Evolutionary conservation across 1,139 yeast genomes (phyloP).

Genomic region (Kodamaea alishanica): DNA sequence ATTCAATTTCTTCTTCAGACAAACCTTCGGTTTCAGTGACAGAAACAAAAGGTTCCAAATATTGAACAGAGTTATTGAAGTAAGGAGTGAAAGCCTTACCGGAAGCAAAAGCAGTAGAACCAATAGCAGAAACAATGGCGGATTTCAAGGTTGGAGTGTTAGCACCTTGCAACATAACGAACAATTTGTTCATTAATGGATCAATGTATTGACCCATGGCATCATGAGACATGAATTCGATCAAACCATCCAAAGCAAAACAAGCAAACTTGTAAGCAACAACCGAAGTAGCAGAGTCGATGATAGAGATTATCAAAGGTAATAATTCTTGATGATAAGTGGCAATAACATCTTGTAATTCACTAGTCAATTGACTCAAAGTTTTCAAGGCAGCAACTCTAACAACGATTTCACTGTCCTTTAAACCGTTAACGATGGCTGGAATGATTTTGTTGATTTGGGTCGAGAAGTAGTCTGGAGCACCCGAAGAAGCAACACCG

Average conservation of each 20-base stretch:
- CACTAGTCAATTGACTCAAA: conserved; percentile 72
- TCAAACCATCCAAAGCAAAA: conserved; percentile 82
- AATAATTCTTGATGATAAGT: conserved; percentile 76
- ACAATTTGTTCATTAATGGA: conserved; percentile 85
- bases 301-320: conserved; percentile 82
- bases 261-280: conserved; percentile 90
- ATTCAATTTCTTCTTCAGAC: conserved; percentile 75
- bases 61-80: conserved; percentile 75
- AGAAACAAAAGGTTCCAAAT: conserved; percentile 72
- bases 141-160: conserved; percentile 69
- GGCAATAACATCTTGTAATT: conserved; percentile 80
- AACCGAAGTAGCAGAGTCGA: conserved; percentile 80
- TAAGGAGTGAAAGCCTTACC: conserved; percentile 85
- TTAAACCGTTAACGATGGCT: conserved; percentile 69
- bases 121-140: conserved; percentile 92
- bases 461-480: conserved; percentile 84
- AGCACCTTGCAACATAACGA: conserved; percentile 72
- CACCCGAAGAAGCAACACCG: conserved; percentile 85
- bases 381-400: conserved; percentile 85
- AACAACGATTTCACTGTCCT: conserved; percentile 73
- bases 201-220: conserved; percentile 79
- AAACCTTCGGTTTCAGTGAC: conserved; percentile 65
- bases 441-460: conserved; percentile 74
- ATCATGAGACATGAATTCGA: conserved; percentile 87
- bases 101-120: conserved; percentile 94